phyloP scores from a whole-genome alignment of 1,284 basidiomycete genomes.

The Vanrija humicola region DNA sequence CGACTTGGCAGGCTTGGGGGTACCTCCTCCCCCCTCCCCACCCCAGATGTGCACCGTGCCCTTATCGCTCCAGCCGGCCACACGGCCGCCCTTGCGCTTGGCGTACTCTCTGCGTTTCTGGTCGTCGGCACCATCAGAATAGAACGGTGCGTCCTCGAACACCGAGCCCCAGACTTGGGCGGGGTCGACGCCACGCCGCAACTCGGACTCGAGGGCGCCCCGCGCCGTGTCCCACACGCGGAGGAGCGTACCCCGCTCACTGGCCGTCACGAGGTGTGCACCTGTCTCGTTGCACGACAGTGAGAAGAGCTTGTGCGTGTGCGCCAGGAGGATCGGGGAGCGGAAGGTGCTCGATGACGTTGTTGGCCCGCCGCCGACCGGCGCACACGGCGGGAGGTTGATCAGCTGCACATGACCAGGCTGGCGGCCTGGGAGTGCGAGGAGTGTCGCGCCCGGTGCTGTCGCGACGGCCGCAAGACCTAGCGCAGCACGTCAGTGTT shows the following conservation, averaged over 20 bases:
- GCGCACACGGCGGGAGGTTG: slow-evolving; percentile 69
- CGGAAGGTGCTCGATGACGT: slow-evolving; percentile 29
- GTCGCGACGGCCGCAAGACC: slow-evolving; percentile 80
- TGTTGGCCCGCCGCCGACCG: slow-evolving; percentile 5
- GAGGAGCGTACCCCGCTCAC: slow-evolving; percentile 77
- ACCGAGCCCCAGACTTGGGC: slow-evolving; percentile 85
- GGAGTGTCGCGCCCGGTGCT: slow-evolving; percentile 67
- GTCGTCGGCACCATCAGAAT: slow-evolving; percentile 48
- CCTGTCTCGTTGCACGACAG: slow-evolving; percentile 75
- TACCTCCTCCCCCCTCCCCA: slow-evolving; percentile 25
- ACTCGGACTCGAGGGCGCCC: slow-evolving; percentile 72
- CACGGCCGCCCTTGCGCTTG: slow-evolving; percentile 25
- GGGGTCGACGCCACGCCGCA: slow-evolving; percentile 81
- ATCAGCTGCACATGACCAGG: slow-evolving; percentile 86
- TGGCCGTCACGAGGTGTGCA: slow-evolving; percentile 76
- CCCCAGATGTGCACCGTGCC: slow-evolving; percentile 84
- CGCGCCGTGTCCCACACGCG: slow-evolving; percentile 79
- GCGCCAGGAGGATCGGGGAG: slow-evolving; percentile 74
- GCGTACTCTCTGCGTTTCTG: slow-evolving; percentile 62
- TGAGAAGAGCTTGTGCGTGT: slow-evolving; percentile 72
- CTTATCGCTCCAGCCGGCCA: slow-evolving; percentile 75
- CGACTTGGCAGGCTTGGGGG: slow-evolving; percentile 1
- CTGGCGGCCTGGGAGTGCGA: slow-evolving; percentile 83
- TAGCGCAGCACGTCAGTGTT: slow-evolving; percentile 42
- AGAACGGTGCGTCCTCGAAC: slow-evolving; percentile 30